Evolutionary conservation across 306 rosid species (phyloP).

Genomic region (Cicer arietinum): DNA sequence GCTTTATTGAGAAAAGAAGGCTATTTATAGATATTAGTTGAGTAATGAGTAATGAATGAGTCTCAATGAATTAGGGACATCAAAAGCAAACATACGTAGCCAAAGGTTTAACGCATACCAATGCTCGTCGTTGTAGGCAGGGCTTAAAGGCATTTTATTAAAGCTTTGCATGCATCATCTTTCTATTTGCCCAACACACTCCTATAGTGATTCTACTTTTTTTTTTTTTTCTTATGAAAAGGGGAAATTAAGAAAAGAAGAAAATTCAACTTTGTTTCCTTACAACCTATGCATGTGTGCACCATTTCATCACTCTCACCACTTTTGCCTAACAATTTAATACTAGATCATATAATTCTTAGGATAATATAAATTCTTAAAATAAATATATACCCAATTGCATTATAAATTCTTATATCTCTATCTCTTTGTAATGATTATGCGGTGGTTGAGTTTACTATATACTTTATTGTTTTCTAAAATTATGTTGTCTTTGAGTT

Average conservation of each 20-base stretch:
- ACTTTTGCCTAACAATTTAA: slow-evolving; percentile 41
- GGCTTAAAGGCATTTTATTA: slow-evolving; percentile 57
- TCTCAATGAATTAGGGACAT: slow-evolving; percentile 51
- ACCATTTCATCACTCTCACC: slow-evolving; percentile 48
- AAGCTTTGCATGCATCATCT: slow-evolving; percentile 75
- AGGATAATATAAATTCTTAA: slow-evolving; percentile 41
- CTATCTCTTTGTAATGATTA: slow-evolving; percentile 34
- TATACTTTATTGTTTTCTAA: slow-evolving; percentile 32
- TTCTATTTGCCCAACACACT: slow-evolving; percentile 61
- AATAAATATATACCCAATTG: slow-evolving; percentile 8
- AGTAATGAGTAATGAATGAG: slow-evolving; percentile 56
- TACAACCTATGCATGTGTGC: slow-evolving; percentile 43
- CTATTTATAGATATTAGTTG: slow-evolving; percentile 48
- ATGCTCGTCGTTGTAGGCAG: slow-evolving; percentile 47
- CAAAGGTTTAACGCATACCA: slow-evolving; percentile 69
- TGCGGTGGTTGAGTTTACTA: slow-evolving; percentile 44
- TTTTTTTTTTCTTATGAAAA: slow-evolving; percentile 50
- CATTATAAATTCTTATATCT: background rate
- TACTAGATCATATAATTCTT: slow-evolving; percentile 36
- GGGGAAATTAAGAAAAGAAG: slow-evolving; percentile 43
- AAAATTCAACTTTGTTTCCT: slow-evolving; percentile 53
- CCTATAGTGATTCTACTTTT: slow-evolving; percentile 63
- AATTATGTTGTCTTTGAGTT: slow-evolving; percentile 37
- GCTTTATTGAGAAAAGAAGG: slow-evolving; percentile 48
- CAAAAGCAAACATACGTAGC: slow-evolving; percentile 60